Percentiles rank a stretch among this genome's conserved stretches.
These are phyloP conservation scores for Cicer chorassanicum DNA, from an alignment of 306 rosid species.

Conservation along the genomic window DNA sequence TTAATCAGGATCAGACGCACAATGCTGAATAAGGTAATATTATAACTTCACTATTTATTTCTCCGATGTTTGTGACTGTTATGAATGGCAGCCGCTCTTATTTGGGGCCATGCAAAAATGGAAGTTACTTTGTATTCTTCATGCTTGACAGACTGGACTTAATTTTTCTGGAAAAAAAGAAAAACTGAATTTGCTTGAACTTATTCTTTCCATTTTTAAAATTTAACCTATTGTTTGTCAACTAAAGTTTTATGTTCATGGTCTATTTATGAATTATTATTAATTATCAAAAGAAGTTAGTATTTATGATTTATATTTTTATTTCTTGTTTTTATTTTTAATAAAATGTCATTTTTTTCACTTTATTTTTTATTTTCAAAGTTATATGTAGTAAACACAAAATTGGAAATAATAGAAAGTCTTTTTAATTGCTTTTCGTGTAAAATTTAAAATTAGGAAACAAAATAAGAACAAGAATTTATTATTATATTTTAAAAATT, in stretches of 20 bases:
- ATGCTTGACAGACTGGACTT: neutral
- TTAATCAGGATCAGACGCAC: slow-evolving; percentile 90
- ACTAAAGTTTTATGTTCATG: neutral
- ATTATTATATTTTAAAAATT: neutral
- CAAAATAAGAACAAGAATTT: neutral
- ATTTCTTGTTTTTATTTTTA: neutral
- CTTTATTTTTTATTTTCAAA: neutral
- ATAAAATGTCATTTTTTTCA: neutral
- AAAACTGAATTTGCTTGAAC: neutral
- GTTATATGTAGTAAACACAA: neutral
- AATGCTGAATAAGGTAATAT: slow-evolving; percentile 72
- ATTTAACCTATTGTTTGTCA: neutral
- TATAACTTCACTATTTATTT: neutral
- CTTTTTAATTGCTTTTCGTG: neutral
- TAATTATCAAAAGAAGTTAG: neutral
- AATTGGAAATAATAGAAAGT: neutral
- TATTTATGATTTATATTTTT: neutral
- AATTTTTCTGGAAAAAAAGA: neutral
- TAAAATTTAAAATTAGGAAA: neutral
- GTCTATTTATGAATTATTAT: neutral
- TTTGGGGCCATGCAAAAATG: slow-evolving; percentile 20
- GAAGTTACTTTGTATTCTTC: neutral
- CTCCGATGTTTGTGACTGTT: slow-evolving; percentile 4
- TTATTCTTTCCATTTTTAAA: neutral
- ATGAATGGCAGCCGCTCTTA: neutral